Percentiles rank a stretch among this genome's conserved stretches.
These are phyloP conservation scores for Gynandropsis gynandra DNA, from an alignment of 345 rosid genomes.

Conservation along the genomic window DNA sequence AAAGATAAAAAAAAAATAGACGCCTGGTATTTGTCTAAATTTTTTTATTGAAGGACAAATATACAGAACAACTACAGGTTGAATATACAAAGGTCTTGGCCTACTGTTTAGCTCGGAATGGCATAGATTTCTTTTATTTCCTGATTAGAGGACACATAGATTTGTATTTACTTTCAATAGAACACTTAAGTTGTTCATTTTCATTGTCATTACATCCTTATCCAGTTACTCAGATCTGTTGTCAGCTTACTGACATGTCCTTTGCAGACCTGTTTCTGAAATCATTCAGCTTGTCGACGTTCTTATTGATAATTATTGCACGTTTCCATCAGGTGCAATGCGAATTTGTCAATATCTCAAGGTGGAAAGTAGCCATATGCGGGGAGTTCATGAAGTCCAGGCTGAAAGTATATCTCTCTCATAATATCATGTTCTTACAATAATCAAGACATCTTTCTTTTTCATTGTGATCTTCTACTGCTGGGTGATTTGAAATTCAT, in stretches of 20 bases:
- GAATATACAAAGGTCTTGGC: neutral
- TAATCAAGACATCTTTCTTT: neutral
- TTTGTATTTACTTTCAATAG: neutral
- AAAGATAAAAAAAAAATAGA: too few species aligned
- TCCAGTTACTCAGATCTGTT: neutral
- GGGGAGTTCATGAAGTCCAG: slow-evolving; percentile 93
- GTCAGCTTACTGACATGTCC: neutral
- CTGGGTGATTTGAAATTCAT: slow-evolving; percentile 15
- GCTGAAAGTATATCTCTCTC: slow-evolving; percentile 43
- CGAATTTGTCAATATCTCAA: slow-evolving; percentile 77
- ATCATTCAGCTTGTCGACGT: slow-evolving; percentile 11
- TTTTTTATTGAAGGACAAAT: neutral
- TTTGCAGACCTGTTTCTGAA: slow-evolving; percentile 4
- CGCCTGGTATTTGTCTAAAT: too few species aligned
- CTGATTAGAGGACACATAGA: too few species aligned
- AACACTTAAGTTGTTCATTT: neutral
- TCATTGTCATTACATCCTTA: neutral
- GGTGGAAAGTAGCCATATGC: slow-evolving; percentile 95
- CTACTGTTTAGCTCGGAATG: neutral
- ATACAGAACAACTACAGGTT: neutral
- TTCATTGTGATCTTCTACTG: slow-evolving; percentile 3
- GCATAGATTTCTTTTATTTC: too few species aligned
- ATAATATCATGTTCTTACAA: slow-evolving; percentile 4
- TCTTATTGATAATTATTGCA: slow-evolving; percentile 8
- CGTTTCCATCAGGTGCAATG: slow-evolving; percentile 53